Percentiles rank a stretch among this genome's conserved stretches.
Conservation (phyloP, 2,329 filamentous ascomycete species). For the Botrytis porri region DNA sequence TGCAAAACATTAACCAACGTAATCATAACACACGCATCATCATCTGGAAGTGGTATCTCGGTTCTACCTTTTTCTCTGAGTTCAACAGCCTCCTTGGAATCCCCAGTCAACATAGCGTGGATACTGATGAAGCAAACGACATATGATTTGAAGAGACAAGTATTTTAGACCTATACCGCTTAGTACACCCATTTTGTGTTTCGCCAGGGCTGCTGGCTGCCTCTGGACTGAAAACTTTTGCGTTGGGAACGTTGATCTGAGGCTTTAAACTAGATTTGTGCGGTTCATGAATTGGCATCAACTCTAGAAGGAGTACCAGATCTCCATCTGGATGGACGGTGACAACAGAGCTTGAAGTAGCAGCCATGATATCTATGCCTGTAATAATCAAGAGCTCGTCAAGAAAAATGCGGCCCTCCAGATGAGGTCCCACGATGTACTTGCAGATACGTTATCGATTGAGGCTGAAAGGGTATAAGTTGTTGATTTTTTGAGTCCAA, state of each 20-base stretch:
- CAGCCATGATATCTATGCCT: not conserved
- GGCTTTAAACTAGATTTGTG: not conserved
- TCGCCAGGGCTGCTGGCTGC: no score
- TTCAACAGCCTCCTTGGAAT: not conserved
- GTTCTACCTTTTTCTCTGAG: not conserved
- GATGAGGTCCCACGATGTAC: not conserved
- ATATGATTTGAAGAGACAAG: conserved; percentile 12
- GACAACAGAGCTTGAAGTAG: not conserved
- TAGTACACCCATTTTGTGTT: not conserved
- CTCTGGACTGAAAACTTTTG: no score
- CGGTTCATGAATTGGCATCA: not conserved
- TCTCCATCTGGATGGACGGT: conserved; percentile 7
- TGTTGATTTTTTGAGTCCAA: not conserved
- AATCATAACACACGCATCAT: not conserved
- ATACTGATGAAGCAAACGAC: conserved; percentile 9
- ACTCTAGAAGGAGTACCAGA: not conserved
- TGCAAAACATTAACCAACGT: not conserved
- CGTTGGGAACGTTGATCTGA: not conserved
- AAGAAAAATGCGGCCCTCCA: not conserved
- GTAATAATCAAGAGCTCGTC: not conserved
- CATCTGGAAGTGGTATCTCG: conserved; percentile 7
- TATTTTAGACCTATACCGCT: not conserved
- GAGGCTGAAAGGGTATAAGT: not conserved
- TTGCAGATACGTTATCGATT: no score
- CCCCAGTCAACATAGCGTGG: conserved; percentile 6